phyloP scores from a whole-genome alignment of 2,329 filamentous ascomycete species.

The Elsinoe batatas region DNA sequence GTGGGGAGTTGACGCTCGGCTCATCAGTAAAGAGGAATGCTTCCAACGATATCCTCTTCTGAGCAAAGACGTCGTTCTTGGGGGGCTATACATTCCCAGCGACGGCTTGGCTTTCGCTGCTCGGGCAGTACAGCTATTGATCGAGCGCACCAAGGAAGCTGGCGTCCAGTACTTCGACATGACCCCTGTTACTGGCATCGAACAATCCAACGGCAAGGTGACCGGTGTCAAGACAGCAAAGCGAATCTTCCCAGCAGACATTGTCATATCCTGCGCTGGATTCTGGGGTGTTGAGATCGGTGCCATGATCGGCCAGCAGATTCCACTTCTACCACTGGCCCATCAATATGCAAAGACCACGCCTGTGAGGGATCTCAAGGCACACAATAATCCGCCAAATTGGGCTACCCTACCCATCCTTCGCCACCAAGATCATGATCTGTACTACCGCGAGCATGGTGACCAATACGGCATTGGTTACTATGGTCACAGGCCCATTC shows the following conservation, averaged over 20 bases:
- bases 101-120: constrained; percentile 54
- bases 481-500: constrained; percentile 54
- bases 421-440: constrained; percentile 52
- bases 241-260: constrained; percentile 46
- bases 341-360: constrained; percentile 58
- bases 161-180: constrained; percentile 49
- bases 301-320: constrained; percentile 47
- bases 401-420: constrained; percentile 49
- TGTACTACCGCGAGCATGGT: constrained; percentile 57
- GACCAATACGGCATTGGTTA: constrained; percentile 54
- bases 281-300: constrained; percentile 59
- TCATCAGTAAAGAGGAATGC: constrained; percentile 46
- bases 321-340: constrained; percentile 51
- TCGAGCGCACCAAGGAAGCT: constrained; percentile 47
- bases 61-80: constrained; percentile 44
- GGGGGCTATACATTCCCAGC: constrained; percentile 50
- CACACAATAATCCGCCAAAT: constrained; percentile 36
- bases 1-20: constrained; percentile 48
- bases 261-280: constrained; percentile 53
- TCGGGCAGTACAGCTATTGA: constrained; percentile 51
- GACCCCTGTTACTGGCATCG: constrained; percentile 50
- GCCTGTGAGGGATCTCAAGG: constrained; percentile 36
- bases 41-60: constrained; percentile 45
- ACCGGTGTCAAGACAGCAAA: constrained; percentile 46
- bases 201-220: constrained; percentile 39